Conservation (phyloP, 768 basidiomycete genomes). For the Leucogyrophana mollusca region DNA sequence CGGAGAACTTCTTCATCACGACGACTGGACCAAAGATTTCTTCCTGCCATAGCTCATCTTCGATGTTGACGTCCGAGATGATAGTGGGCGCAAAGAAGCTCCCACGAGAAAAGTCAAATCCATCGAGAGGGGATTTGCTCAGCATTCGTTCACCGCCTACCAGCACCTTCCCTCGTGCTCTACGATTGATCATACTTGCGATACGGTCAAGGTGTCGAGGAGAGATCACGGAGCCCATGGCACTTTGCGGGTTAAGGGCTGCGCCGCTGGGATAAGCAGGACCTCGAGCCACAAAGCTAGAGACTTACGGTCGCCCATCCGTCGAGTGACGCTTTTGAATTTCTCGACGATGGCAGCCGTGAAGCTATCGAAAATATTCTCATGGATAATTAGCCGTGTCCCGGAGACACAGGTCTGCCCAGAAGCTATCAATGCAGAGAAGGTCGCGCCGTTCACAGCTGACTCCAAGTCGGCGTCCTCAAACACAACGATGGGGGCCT, state of each 20-base stretch:
- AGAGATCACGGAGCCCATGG: constrained; percentile 84
- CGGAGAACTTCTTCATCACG: constrained; percentile 54
- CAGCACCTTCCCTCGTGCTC: constrained; percentile 48
- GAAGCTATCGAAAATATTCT: constrained; percentile 66
- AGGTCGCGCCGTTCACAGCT: constrained; percentile 83
- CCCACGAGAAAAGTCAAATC: constrained; percentile 67
- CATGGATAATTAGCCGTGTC: constrained; percentile 77
- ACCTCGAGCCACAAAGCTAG: neutral
- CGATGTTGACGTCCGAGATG: constrained; percentile 51
- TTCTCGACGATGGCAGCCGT: constrained; percentile 62
- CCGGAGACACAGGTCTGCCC: constrained; percentile 93
- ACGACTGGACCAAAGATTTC: constrained; percentile 89
- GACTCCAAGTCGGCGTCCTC: constrained; percentile 69
- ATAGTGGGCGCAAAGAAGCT: constrained; percentile 83
- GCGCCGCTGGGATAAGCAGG: neutral
- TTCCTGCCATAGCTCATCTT: constrained; percentile 75
- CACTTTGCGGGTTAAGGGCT: constrained; percentile 70
- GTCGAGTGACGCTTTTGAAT: constrained; percentile 52
- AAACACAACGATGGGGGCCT: constrained; percentile 83
- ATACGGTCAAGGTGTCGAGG: constrained; percentile 62
- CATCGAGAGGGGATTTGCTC: constrained; percentile 63
- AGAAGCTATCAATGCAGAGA: constrained; percentile 82
- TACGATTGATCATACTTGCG: constrained; percentile 49
- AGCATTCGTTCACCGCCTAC: constrained; percentile 67
- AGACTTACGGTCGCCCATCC: constrained; percentile 77